Evolutionary conservation across 495 filamentous ascomycete genomes (phyloP).

Genomic region (Recurvomyces mirabilis): DNA sequence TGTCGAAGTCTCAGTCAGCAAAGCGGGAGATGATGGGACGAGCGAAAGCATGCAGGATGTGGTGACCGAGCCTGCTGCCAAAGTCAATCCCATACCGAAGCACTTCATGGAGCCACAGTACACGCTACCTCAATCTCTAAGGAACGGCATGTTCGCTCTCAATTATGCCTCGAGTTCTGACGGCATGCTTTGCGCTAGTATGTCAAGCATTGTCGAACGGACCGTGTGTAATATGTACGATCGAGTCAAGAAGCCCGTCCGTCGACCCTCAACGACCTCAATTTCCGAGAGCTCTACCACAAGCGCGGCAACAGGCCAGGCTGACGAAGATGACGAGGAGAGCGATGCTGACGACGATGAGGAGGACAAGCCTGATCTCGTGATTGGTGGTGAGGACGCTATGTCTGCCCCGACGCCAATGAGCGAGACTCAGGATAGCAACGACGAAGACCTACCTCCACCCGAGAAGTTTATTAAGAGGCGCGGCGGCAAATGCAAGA

Average conservation of each 20-base stretch:
- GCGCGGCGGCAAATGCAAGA: neutral
- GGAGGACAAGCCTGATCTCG: conserved; percentile 15
- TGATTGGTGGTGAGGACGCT: conserved; percentile 13
- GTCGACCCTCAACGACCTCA: conserved; percentile 42
- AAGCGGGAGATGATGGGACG: neutral
- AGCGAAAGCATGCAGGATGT: conserved; percentile 10
- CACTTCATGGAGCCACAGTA: conserved; percentile 36
- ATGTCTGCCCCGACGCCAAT: conserved; percentile 1
- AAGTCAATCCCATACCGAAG: conserved; percentile 9
- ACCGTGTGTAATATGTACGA: conserved; percentile 9
- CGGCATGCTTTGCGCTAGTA: conserved; percentile 26
- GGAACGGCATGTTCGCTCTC: conserved; percentile 56
- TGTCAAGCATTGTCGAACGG: conserved; percentile 10
- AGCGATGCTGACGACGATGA: conserved; percentile 14
- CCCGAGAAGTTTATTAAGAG: neutral
- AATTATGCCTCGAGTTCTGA: conserved; percentile 43
- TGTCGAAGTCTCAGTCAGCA: conserved; percentile 67
- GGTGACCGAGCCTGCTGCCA: conserved; percentile 24
- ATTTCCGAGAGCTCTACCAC: conserved; percentile 12
- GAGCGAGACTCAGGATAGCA: neutral
- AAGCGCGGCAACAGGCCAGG: conserved; percentile 8
- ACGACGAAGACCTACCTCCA: conserved; percentile 9
- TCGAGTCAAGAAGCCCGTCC: conserved; percentile 38
- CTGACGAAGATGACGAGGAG: conserved; percentile 7
- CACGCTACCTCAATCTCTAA: conserved; percentile 43